These are phyloP conservation scores for Rhizophagus clarus DNA, from an alignment of 192 early-diverging fungal species.

Conservation along the genomic window DNA sequence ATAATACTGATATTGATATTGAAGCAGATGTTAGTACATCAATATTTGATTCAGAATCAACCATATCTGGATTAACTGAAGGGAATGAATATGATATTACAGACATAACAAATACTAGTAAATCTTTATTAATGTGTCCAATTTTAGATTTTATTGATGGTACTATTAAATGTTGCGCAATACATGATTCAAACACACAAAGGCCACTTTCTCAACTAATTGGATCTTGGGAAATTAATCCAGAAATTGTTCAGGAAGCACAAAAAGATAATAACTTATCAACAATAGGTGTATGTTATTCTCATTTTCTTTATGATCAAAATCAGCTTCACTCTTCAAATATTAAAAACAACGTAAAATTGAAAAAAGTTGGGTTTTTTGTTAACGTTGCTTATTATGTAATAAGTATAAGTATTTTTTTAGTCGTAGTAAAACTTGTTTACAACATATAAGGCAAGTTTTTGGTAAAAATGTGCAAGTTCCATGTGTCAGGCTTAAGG, in stretches of 20 bases:
- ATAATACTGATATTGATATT: too few species aligned
- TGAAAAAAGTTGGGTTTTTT: conserved; percentile 8
- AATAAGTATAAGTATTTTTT: conserved; percentile 12
- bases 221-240: background rate
- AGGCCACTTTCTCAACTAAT: background rate
- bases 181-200: background rate
- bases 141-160: background rate
- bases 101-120: background rate
- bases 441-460: background rate
- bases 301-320: conserved; percentile 9
- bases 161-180: background rate
- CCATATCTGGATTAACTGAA: too few species aligned
- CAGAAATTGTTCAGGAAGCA: background rate
- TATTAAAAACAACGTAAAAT: background rate
- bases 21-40: too few species aligned
- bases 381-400: background rate
- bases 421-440: background rate
- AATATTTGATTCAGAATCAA: too few species aligned
- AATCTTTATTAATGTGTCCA: background rate
- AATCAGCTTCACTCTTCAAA: background rate
- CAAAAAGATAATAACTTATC: background rate
- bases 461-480: conserved; percentile 1
- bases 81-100: background rate
- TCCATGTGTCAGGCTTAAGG: background rate
- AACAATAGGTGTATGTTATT: background rate